Conservation (phyloP, 257 asterid genomes). For the Solanum neorickii region DNA sequence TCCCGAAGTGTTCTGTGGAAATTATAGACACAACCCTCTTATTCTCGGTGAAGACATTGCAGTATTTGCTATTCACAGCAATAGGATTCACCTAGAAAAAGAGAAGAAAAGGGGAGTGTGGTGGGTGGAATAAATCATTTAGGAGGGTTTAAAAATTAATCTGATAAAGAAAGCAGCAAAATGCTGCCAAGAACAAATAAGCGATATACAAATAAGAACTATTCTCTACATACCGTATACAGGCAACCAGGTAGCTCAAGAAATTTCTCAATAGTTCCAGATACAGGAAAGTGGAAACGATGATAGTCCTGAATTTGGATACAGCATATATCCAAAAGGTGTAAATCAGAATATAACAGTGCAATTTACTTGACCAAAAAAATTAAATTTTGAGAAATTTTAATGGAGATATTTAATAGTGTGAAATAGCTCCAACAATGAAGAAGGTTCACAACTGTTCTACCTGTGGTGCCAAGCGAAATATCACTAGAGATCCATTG, state of each 20-base stretch:
- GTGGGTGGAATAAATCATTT: neutral
- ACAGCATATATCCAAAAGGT: neutral
- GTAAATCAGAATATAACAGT: neutral
- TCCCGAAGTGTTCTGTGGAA: conserved; percentile 81
- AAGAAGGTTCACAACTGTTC: neutral
- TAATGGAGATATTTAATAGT: neutral
- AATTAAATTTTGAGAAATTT: neutral
- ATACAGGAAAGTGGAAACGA: conserved; percentile 87
- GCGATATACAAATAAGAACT: neutral
- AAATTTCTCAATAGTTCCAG: conserved; percentile 83
- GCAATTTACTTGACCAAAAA: neutral
- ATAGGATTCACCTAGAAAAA: conserved; percentile 84
- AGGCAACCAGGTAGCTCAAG: conserved; percentile 85
- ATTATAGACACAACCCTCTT: conserved; percentile 74
- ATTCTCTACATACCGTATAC: conserved; percentile 57
- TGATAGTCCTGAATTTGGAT: conserved; percentile 70
- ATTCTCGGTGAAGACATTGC: conserved; percentile 96
- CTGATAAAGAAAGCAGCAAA: neutral
- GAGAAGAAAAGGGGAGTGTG: neutral
- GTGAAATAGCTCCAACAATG: neutral
- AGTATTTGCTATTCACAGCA: conserved; percentile 98
- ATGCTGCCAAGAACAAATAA: neutral
- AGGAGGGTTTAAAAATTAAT: conserved; percentile 12
- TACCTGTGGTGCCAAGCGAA: conserved; percentile 99
- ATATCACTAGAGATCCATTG: conserved; percentile 82